A percentile compares a stretch with the other conserved stretches of the same genome.
phyloP scores from a whole-genome alignment of 2,329 filamentous ascomycete species.

The Pseudogymnoascus sp. region DNA sequence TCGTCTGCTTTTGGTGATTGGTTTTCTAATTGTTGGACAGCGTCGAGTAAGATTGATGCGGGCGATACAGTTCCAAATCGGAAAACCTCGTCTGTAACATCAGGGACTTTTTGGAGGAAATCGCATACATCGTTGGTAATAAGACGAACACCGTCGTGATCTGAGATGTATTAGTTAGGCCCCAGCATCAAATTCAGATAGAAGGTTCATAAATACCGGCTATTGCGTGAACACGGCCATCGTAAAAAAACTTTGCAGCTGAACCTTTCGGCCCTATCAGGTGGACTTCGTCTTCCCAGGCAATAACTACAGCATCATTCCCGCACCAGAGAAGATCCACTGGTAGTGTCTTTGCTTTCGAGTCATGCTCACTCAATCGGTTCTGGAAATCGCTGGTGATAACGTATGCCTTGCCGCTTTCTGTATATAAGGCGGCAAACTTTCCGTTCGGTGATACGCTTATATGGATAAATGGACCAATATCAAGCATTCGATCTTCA shows the following conservation, averaged over 20 bases:
- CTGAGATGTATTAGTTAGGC: conserved; percentile 31
- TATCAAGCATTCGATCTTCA: conserved; percentile 84
- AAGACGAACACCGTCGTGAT: conserved; percentile 78
- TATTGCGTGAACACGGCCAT: conserved; percentile 81
- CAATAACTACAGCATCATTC: conserved; percentile 84
- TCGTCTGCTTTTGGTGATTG: conserved; percentile 97
- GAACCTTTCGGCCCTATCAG: conserved; percentile 80
- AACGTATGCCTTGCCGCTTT: conserved; percentile 79
- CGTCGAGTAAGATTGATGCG: conserved; percentile 87
- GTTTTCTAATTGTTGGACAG: conserved; percentile 81
- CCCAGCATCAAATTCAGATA: background rate
- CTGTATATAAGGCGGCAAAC: conserved; percentile 80
- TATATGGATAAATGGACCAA: conserved; percentile 87
- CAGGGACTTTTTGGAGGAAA: conserved; percentile 89
- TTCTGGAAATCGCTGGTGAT: conserved; percentile 94
- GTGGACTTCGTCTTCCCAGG: conserved; percentile 97
- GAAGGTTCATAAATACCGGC: conserved; percentile 50
- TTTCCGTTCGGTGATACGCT: conserved; percentile 86
- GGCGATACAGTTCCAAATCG: conserved; percentile 80
- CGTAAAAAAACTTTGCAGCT: conserved; percentile 75
- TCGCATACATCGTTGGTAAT: conserved; percentile 94
- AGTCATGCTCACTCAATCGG: conserved; percentile 85
- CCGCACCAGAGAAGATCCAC: conserved; percentile 94
- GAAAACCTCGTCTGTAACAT: conserved; percentile 82
- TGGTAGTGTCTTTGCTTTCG: conserved; percentile 74